These are phyloP conservation scores for Bryum argenteum DNA, from an alignment of 225 moss, liverwort and hornwort species.

Conservation along the genomic window DNA sequence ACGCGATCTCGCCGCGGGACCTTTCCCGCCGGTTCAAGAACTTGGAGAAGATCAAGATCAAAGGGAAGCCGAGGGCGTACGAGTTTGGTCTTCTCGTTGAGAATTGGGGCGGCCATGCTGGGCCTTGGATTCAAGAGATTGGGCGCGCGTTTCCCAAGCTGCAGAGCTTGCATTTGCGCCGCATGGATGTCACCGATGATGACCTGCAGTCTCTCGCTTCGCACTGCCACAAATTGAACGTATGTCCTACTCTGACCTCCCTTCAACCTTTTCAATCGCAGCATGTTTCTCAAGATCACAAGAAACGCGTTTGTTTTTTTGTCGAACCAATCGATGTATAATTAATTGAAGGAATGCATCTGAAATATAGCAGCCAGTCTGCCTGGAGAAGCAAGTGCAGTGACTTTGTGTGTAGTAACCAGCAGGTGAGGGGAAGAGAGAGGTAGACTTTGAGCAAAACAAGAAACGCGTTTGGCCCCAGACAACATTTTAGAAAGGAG, in stretches of 20 bases:
- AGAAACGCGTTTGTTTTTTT: too few species aligned
- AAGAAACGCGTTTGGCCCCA: too few species aligned
- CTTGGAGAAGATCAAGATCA: constrained; percentile 67
- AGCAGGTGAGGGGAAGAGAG: too few species aligned
- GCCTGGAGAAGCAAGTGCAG: too few species aligned
- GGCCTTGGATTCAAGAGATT: constrained; percentile 79
- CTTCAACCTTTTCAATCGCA: too few species aligned
- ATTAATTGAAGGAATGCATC: too few species aligned
- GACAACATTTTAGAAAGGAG: too few species aligned
- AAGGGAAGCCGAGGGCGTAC: constrained; percentile 75
- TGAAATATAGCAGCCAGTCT: too few species aligned
- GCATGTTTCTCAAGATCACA: not conserved
- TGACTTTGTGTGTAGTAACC: too few species aligned
- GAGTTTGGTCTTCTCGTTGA: constrained; percentile 65
- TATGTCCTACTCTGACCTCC: constrained; percentile 12
- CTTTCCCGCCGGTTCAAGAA: constrained; percentile 45
- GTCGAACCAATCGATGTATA: too few species aligned
- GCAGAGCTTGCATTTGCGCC: constrained; percentile 61
- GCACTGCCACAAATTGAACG: constrained; percentile 46
- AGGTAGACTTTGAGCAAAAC: too few species aligned
- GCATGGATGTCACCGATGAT: constrained; percentile 72
- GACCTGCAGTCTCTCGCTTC: constrained; percentile 63
- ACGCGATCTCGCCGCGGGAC: constrained; percentile 41
- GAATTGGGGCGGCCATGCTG: constrained; percentile 76
- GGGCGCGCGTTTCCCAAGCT: constrained; percentile 45